Conservation (phyloP, 352 stramenopile genomes). For the Phytophthora litchii region DNA sequence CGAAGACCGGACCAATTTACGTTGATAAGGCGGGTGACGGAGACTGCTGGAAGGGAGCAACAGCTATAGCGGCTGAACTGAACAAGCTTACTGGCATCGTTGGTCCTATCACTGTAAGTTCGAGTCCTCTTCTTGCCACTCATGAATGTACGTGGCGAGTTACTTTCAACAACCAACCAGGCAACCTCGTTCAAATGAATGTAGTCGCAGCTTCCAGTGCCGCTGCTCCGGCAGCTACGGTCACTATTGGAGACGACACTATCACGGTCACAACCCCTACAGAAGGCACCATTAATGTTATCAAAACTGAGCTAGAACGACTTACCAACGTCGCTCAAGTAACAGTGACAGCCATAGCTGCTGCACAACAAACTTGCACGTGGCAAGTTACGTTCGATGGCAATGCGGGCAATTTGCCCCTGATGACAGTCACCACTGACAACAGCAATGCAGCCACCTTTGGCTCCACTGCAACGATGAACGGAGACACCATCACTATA, state of each 20-base stretch:
- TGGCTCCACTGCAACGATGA: constrained; percentile 32
- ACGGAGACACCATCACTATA: constrained; percentile 58
- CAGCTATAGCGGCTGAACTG: constrained; percentile 57
- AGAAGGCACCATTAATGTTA: constrained; percentile 90
- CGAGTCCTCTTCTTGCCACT: constrained; percentile 49
- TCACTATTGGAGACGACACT: constrained; percentile 84
- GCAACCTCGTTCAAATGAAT: constrained; percentile 82
- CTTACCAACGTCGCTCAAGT: constrained; percentile 91
- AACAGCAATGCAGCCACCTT: constrained; percentile 36
- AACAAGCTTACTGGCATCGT: constrained; percentile 46
- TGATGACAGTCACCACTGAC: constrained; percentile 61
- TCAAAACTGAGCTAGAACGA: constrained; percentile 94
- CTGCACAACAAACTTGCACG: constrained; percentile 76
- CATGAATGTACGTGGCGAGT: constrained; percentile 89
- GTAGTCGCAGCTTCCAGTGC: constrained; percentile 58
- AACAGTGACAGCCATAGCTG: constrained; percentile 72
- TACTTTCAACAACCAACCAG: constrained; percentile 89
- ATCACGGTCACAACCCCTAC: constrained; percentile 72
- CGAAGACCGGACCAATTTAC: constrained; percentile 80
- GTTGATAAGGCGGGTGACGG: constrained; percentile 75
- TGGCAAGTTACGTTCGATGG: constrained; percentile 95
- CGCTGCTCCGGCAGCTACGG: constrained; percentile 35
- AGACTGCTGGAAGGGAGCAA: constrained; percentile 80
- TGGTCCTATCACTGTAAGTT: constrained; percentile 55
- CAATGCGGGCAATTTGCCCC: constrained; percentile 87